A percentile compares a stretch with the other conserved stretches of the same genome.
phyloP scores from a whole-genome alignment of 75 land plant species.

The Pinus taeda region DNA sequence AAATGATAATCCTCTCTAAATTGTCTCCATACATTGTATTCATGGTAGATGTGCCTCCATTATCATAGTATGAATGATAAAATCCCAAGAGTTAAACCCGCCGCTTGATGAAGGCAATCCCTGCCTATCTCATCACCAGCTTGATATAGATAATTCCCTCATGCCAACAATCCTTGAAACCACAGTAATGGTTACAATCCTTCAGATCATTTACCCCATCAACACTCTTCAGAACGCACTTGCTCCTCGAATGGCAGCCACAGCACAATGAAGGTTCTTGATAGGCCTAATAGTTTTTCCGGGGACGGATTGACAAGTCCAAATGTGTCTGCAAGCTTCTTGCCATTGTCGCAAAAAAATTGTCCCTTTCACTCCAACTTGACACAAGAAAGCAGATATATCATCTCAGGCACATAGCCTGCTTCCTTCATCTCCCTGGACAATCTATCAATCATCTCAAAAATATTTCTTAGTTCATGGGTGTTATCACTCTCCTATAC shows the following conservation, averaged over 20 bases:
- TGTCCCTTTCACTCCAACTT: slow-evolving; percentile 42
- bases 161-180: slow-evolving; percentile 28
- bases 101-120: too few relatives aligned
- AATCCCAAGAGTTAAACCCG: too few relatives aligned
- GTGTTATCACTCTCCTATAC: slow-evolving; percentile 43
- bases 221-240: slow-evolving; percentile 23
- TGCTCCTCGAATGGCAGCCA: slow-evolving; percentile 44
- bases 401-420: slow-evolving; percentile 21
- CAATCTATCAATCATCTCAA: slow-evolving; percentile 21
- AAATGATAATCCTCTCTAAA: too few relatives aligned
- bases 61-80: too few relatives aligned
- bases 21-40: too few relatives aligned
- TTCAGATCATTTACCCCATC: slow-evolving; percentile 30
- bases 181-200: slow-evolving; percentile 45
- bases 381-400: slow-evolving; percentile 33
- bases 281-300: slow-evolving; percentile 32
- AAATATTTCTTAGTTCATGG: slow-evolving; percentile 23
- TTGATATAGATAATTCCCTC: slow-evolving; percentile 12
- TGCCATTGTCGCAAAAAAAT: slow-evolving; percentile 32
- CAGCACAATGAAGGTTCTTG: slow-evolving; percentile 42
- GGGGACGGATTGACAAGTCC: slow-evolving; percentile 35
- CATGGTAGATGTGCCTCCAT: too few relatives aligned
- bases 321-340: slow-evolving; percentile 53
- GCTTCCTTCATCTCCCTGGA: slow-evolving; percentile 16
- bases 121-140: too few relatives aligned